phyloP scores from a whole-genome alignment of 2,329 filamentous ascomycete genomes.

The Phyllosticta citriasiana region DNA sequence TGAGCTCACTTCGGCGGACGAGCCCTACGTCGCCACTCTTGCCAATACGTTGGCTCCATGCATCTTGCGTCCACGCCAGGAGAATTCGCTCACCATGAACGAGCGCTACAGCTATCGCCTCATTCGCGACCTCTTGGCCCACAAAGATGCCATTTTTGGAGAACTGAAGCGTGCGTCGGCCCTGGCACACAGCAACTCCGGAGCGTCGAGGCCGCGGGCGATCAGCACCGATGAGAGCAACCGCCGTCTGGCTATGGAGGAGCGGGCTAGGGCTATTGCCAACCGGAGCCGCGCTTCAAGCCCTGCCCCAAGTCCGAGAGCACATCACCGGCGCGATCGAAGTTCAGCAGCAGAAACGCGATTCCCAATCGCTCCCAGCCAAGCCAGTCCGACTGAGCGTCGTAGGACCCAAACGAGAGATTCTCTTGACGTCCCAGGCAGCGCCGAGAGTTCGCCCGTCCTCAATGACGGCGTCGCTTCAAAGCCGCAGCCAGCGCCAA shows the following conservation, averaged over 20 bases:
- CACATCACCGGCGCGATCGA: constrained; percentile 55
- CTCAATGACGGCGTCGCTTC: constrained; percentile 14
- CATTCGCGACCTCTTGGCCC: constrained; percentile 79
- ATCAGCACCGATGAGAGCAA: constrained; percentile 95
- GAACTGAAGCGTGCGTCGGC: constrained; percentile 85
- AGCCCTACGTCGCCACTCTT: constrained; percentile 67
- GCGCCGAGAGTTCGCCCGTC: constrained; percentile 36
- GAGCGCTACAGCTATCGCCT: constrained; percentile 88
- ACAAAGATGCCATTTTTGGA: constrained; percentile 92
- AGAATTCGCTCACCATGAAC: constrained; percentile 88
- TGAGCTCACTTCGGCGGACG: constrained; percentile 91
- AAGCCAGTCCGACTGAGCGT: constrained; percentile 48
- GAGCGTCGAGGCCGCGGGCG: constrained; percentile 61
- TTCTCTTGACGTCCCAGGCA: constrained; percentile 73
- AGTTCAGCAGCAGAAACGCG: constrained; percentile 60
- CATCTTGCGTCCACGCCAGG: constrained; percentile 74
- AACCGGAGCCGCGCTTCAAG: constrained; percentile 63
- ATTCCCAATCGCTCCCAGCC: constrained; percentile 62
- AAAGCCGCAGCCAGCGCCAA: constrained; percentile 4
- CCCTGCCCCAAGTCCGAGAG: constrained; percentile 49
- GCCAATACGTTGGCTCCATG: constrained; percentile 71
- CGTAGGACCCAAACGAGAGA: constrained; percentile 46
- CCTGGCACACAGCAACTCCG: constrained; percentile 55
- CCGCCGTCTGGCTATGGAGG: constrained; percentile 86
- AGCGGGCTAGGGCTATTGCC: constrained; percentile 71